Conservation (phyloP, 768 basidiomycete genomes). For the Phylloporus arenicola region DNA sequence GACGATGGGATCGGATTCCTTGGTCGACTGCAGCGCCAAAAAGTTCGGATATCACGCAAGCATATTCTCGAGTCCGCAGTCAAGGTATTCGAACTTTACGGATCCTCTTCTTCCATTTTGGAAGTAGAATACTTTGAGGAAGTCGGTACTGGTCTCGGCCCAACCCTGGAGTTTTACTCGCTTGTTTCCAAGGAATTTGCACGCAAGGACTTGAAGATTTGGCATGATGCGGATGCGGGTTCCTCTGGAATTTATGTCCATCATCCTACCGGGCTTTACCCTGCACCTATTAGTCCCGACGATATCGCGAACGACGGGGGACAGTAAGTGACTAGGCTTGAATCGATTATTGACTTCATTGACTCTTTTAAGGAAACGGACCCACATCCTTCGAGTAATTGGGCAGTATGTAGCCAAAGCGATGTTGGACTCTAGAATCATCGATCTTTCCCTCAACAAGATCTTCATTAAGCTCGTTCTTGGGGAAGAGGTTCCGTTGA, state of each 20-base stretch:
- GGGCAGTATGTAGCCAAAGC: conserved; percentile 98
- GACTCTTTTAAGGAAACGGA: conserved; percentile 56
- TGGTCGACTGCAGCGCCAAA: conserved; percentile 89
- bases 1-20: conserved; percentile 92
- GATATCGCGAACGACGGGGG: conserved; percentile 69
- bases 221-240: conserved; percentile 77
- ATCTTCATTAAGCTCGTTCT: conserved; percentile 90
- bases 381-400: conserved; percentile 81
- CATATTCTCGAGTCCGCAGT: conserved; percentile 94
- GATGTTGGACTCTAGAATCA: conserved; percentile 94
- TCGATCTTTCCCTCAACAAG: conserved; percentile 92
- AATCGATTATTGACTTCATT: neutral
- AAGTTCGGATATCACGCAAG: conserved; percentile 92
- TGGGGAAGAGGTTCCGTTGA: conserved; percentile 79
- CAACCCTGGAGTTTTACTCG: conserved; percentile 98
- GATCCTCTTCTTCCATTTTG: conserved; percentile 86
- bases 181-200: conserved; percentile 95
- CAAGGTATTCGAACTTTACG: conserved; percentile 95
- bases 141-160: conserved; percentile 95
- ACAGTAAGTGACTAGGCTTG: conserved; percentile 46
- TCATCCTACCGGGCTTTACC: conserved; percentile 84
- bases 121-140: conserved; percentile 99
- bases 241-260: conserved; percentile 67
- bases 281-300: conserved; percentile 69
- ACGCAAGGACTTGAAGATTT: conserved; percentile 78